Evolutionary conservation across 2,329 filamentous ascomycete species (phyloP).

Genomic region (Bipolaris victoriae): DNA sequence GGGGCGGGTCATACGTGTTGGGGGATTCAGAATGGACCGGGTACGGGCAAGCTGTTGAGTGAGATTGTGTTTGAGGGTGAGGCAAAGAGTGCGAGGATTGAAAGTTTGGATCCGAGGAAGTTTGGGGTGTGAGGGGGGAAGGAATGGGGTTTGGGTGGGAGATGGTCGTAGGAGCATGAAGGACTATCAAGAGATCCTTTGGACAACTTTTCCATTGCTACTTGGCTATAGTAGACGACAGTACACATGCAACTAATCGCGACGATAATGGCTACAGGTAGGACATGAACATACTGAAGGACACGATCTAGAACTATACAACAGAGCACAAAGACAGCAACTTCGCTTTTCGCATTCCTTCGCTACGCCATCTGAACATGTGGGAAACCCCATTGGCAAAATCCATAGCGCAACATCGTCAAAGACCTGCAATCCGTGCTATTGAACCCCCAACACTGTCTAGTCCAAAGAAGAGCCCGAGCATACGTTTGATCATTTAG

Average conservation of each 20-base stretch:
- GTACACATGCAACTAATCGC: not conserved
- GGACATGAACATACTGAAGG: not conserved
- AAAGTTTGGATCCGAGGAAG: slow-evolving; percentile 51
- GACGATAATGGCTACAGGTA: not conserved
- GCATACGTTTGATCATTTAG: slow-evolving; percentile 21
- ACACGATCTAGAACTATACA: not conserved
- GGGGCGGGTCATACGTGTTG: slow-evolving; percentile 95
- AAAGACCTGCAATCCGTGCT: slow-evolving; percentile 1
- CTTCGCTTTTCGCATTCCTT: not conserved
- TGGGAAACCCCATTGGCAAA: slow-evolving; percentile 9
- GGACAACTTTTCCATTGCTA: not conserved
- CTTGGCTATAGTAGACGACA: not conserved
- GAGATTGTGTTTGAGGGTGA: slow-evolving; percentile 56
- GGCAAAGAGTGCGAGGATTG: slow-evolving; percentile 52
- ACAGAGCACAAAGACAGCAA: not conserved
- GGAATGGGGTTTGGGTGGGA: not conserved
- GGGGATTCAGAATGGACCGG: slow-evolving; percentile 96
- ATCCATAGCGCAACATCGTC: not conserved
- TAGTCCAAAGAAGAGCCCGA: not conserved
- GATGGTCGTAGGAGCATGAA: not conserved
- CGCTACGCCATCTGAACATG: not conserved
- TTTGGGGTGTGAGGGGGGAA: slow-evolving; percentile 20
- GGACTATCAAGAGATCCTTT: too few relatives aligned
- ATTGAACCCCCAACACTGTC: not conserved
- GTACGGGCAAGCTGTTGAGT: slow-evolving; percentile 62